These are phyloP conservation scores for Fomitopsis serialis DNA, from an alignment of 768 basidiomycete species.

Conservation along the genomic window DNA sequence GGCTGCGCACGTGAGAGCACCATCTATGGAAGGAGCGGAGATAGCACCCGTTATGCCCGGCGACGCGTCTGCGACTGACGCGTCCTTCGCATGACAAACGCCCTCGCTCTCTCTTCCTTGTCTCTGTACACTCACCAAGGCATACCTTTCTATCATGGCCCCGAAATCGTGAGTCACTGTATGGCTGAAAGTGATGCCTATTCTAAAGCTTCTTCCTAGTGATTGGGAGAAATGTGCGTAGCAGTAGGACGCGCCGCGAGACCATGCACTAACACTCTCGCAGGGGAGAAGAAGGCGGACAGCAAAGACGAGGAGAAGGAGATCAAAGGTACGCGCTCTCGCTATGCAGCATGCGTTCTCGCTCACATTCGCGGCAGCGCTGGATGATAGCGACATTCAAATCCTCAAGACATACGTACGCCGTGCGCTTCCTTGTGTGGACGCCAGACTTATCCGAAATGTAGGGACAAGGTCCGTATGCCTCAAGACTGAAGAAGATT, in stretches of 20 bases:
- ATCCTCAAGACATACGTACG: constrained; percentile 97
- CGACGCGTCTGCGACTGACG: constrained; percentile 25
- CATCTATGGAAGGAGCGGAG: background rate
- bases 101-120: constrained; percentile 10
- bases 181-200: constrained; percentile 6
- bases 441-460: constrained; percentile 1
- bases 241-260: background rate
- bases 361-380: constrained; percentile 42
- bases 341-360: background rate
- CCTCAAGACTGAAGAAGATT: constrained; percentile 77
- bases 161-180: constrained; percentile 83
- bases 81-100: constrained; percentile 19
- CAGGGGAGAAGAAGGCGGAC: constrained; percentile 83
- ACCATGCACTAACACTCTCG: constrained; percentile 3
- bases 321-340: constrained; percentile 39
- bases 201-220: constrained; percentile 33
- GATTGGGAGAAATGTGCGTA: constrained; percentile 97
- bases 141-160: constrained; percentile 52
- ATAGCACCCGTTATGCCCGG: background rate
- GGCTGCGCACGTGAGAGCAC: background rate
- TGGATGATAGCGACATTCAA: constrained; percentile 98
- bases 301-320: constrained; percentile 88
- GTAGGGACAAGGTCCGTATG: constrained; percentile 98
- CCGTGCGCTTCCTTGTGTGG: constrained; percentile 5
- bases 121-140: constrained; percentile 14